Base-by-base conservation (phyloP, 148 eudicot species). In the Rhododendron kiyosumense region DNA sequence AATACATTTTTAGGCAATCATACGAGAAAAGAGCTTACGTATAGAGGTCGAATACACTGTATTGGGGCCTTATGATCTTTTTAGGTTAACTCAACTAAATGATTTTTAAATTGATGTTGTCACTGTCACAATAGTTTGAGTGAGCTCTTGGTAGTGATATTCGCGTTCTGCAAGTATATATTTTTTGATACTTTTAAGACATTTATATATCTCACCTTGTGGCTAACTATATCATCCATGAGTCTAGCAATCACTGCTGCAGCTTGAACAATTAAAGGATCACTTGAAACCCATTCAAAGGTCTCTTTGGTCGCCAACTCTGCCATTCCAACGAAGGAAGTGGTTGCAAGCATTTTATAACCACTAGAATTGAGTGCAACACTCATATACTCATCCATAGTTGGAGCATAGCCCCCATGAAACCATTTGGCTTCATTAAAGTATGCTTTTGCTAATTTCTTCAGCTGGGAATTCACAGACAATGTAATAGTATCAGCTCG, bases 371-470 rank as follows among this genome's bases (percentile, higher is more conserved):
- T 20, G 0, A 78, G 22, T 24, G 86, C 92, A 13, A 54, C 75
- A 46, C 81, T 84, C 92, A 89, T 86, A 30, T 91, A 92, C 83
- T 92, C 93, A 9, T 92, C 91, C 14, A 85, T 81, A 45, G 87
- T 89, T 2, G 93, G 92, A 32, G 87, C 61, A 83, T 87, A 78
- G 4, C 86, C 88, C 38, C 69, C 32, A 4, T 91, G 79, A 20
- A 85, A 84, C 94, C 94, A 91, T 83, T 78, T 89, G 20, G 89
- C 90, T 74, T 91, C 93, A 71, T 86, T 83, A 41, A 89, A 22
- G 85, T 91, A 91, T 0, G 85, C 88, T 81, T 30, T 80, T 9
- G 81, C 79, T 81, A 85, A 57, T 3, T 11, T 51, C 84, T 86
- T 87, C 81, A 86, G 76, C 94, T 92, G 49, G 1, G 2, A 49